Base-by-base conservation (phyloP, 202 grass and related monocot genomes). In the Schoenoplectus triqueter region DNA sequence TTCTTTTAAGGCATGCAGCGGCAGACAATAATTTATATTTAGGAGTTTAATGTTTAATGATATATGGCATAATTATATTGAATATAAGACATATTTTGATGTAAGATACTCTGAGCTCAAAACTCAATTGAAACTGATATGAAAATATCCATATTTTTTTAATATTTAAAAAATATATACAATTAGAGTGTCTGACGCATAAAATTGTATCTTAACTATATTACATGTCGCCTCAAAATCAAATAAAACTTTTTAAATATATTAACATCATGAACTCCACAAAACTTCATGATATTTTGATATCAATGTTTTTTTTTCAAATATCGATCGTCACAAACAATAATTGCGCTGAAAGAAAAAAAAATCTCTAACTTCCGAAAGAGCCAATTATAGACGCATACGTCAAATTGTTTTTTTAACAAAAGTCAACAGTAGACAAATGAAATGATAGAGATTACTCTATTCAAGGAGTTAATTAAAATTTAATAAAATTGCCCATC, bases 341-440 rank as follows among this genome's bases (percentile, higher is more conserved):
- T 57, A 77, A 41, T n/a, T 57, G 10, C 1, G 5, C 13, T 18
- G 2, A 18, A 18, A 17, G 6, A 73, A 49, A 44, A 41, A 15
- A 59, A 60, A 18, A 7, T 39, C 3, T 40, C 71, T 69, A 64
- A 19, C 70, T 59, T 55, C 3, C 6, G 31, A 11, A 75, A 1
- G 10, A 7, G 7, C 17, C 46, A 73, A 73, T 73, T 51, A 73
- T 73, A 49, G 20, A 56, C 21, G 15, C 11, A 59, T 41, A 3
- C 42, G 54, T 21, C 71, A 60, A 42, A 31, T 31, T 31, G 31
- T 42, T 42, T 78, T 4, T 57, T 78, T 61, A 44, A 45, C 61
- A 42, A 61, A 79, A 45, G 75, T 79, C 75, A 79, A 9, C 31
- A 9, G 75, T 56, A 60, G 75, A 61, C 55, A 79, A 79, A 79